Conservation (phyloP, 1,284 basidiomycete genomes). For the Hemileia vastatrix region DNA sequence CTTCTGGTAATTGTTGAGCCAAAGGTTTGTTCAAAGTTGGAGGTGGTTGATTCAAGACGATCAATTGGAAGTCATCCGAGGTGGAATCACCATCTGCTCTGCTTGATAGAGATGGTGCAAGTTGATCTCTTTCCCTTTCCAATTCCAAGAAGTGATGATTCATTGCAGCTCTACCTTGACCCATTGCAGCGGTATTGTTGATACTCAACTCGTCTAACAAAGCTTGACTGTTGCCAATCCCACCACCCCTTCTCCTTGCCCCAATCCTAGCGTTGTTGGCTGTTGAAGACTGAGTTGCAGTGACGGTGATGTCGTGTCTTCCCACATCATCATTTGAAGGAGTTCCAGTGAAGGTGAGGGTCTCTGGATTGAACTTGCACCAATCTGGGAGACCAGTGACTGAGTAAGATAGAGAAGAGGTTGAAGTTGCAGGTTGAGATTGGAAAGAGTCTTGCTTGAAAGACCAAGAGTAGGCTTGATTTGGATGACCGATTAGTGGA, state of each 20-base stretch:
- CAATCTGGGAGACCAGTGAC: conserved; percentile 61
- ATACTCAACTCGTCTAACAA: not conserved
- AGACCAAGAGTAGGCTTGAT: no score
- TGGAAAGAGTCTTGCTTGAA: no score
- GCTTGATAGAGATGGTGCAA: not conserved
- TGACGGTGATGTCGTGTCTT: conserved; percentile 10
- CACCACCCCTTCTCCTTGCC: not conserved
- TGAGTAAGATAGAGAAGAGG: conserved; percentile 42
- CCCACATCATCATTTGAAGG: conserved; percentile 49
- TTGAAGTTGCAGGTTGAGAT: no score
- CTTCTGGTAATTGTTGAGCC: conserved; percentile 55
- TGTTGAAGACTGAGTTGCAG: not conserved
- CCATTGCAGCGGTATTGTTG: not conserved
- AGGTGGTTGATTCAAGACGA: conserved; percentile 51
- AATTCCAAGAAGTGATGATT: not conserved
- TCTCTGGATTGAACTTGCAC: conserved; percentile 60
- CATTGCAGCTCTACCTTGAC: not conserved
- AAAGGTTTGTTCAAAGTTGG: conserved; percentile 56
- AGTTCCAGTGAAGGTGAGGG: conserved; percentile 66
- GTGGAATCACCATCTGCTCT: conserved; percentile 5
- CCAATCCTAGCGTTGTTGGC: not conserved
- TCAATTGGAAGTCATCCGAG: conserved; percentile 55
- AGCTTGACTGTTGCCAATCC: not conserved
- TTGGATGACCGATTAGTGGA: no score
- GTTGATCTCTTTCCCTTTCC: not conserved